Evolutionary conservation across 2,329 filamentous ascomycete species (phyloP), one percentile per base, ranked within the genome.

Genomic region (Claviceps arundinis): DNA sequence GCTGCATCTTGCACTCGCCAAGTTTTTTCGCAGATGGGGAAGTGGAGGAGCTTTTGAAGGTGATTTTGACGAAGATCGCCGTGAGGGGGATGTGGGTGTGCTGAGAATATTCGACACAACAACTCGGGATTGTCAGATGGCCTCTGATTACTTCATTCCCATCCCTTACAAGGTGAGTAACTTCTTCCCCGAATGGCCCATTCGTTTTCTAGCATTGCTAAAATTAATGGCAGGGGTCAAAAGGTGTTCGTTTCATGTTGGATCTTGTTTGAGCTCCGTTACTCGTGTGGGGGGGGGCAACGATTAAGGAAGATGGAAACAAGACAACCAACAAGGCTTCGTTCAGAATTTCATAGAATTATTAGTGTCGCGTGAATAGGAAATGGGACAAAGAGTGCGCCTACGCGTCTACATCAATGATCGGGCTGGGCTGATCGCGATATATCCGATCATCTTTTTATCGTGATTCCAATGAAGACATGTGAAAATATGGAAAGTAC

Each of bases 71-170:
- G 64, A 62, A n/a, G 67, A 69, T 45, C 49, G 60, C 17, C 58
- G 65, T 34, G 51, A 56, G 5, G 67, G 64, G 22, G 66, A 69
- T 47, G 55, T 65, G 8, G 68, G 68, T 2, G 59, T 60, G 7
- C 53, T 69, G 11, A 64, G 59, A 51, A 62, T 70, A 47, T 69
- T 63, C 45, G 61, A 70, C 53, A 68, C 65, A 13, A 62, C 62
- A 38, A 57, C 62, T 8, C 58, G 60, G 48, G 67, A 69, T 51
- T 65, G 62, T 37, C 61, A 67, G 57, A 62, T 68, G 60, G 66
- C 65, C 16, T 61, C 64, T 22, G 67, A 70, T 50, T 69, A 64
- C 51, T 69, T 69, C 26, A 65, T 70, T 53, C 68, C 67, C 7
- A 64, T 69, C 16, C 66, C 67, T 19, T 68, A 64, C 57, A 68